Conservation (phyloP, 148 eudicot genomes). For the Heliosperma pusillum region DNA sequence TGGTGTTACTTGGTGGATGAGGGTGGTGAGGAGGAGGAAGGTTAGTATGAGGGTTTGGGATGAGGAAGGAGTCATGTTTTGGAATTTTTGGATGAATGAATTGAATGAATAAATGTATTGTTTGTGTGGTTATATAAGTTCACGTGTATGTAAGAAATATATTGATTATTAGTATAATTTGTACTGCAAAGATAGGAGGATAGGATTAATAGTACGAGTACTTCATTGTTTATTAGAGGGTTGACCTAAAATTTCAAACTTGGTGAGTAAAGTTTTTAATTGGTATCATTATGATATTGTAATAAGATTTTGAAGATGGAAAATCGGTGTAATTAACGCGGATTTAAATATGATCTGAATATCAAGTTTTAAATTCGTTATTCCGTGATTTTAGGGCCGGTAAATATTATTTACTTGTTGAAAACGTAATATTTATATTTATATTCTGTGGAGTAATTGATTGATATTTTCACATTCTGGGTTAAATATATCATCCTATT, state of each 20-base stretch:
- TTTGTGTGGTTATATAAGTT: constrained; percentile 16
- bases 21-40: constrained; percentile 27
- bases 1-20: constrained; percentile 29
- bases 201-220: not conserved
- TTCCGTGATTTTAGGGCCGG: no score
- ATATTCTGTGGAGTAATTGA: no score
- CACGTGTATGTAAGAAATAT: no score
- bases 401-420: no score
- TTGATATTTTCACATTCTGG: no score
- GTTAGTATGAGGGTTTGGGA: not conserved
- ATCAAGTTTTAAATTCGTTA: no score
- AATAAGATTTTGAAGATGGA: no score
- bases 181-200: constrained; percentile 18
- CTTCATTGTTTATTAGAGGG: not conserved
- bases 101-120: not conserved
- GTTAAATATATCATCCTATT: no score
- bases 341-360: no score
- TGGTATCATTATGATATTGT: no score
- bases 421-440: no score
- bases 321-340: no score
- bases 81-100: not conserved
- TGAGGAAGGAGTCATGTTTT: not conserved
- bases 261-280: not conserved
- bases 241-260: not conserved
- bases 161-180: not conserved